A percentile compares a stretch with the other conserved stretches of the same genome.
Evolutionary conservation across 192 early-diverging fungal genomes (phyloP).

Genomic region (Linnemannia elongata): DNA sequence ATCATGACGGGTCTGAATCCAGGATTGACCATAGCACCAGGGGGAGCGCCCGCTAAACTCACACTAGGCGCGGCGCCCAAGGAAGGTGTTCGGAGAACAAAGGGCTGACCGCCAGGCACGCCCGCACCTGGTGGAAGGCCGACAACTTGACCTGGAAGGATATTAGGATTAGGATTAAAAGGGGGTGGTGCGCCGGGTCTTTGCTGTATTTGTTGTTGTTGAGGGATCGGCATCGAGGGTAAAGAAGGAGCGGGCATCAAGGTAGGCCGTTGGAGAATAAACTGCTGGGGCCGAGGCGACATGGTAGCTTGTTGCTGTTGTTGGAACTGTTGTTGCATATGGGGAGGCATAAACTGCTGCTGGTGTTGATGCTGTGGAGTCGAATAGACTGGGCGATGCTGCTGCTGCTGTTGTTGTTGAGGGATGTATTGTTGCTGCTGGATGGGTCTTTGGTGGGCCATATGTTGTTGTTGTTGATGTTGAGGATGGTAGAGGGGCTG

Average conservation of each 20-base stretch:
- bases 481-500: conserved; percentile 40
- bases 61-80: conserved; percentile 41
- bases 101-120: conserved; percentile 4
- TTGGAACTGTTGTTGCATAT: conserved; percentile 26
- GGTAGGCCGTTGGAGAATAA: conserved; percentile 24
- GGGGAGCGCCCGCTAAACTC: conserved; percentile 1
- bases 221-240: conserved; percentile 32
- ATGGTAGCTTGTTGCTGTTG: conserved; percentile 26
- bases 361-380: conserved; percentile 29
- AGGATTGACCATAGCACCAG: neutral
- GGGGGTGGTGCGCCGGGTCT: conserved; percentile 3
- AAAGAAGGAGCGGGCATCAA: conserved; percentile 31
- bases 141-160: neutral
- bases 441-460: conserved; percentile 33
- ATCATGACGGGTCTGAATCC: conserved; percentile 35
- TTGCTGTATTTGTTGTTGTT: conserved; percentile 20
- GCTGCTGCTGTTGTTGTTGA: conserved; percentile 30
- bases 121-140: neutral
- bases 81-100: conserved; percentile 39
- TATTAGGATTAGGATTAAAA: conserved; percentile 36
- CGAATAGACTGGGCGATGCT: conserved; percentile 32
- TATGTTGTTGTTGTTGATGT: conserved; percentile 29
- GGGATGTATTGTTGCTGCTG: conserved; percentile 31
- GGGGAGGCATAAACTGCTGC: conserved; percentile 31
- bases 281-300: conserved; percentile 38